Evolutionary conservation across 2,329 filamentous ascomycete genomes (phyloP).

Genomic region (Cordyceps tenuipes): DNA sequence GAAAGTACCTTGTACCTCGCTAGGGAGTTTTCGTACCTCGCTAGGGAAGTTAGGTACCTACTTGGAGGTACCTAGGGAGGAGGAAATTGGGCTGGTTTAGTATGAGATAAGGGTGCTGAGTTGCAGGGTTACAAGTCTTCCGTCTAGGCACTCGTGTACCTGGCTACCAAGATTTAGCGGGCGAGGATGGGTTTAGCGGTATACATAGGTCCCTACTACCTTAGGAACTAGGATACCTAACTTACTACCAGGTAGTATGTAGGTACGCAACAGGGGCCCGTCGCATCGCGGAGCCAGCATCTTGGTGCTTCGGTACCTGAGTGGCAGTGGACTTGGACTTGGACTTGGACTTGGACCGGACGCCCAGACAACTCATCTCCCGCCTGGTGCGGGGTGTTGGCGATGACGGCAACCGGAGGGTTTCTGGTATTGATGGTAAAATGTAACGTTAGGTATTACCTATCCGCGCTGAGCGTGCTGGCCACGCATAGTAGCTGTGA

Average conservation of each 20-base stretch:
- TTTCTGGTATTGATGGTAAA: not conserved
- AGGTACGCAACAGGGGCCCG: not conserved
- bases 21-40: not conserved
- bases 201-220: too few species aligned
- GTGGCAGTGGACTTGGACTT: not conserved
- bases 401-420: not conserved
- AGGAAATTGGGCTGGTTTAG: not conserved
- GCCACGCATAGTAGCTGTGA: too few species aligned
- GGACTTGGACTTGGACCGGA: not conserved
- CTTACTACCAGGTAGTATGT: too few species aligned
- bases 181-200: not conserved
- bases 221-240: too few species aligned
- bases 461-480: too few species aligned
- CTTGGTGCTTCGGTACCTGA: not conserved
- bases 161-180: not conserved
- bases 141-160: not conserved
- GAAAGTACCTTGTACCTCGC: not conserved
- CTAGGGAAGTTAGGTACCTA: not conserved
- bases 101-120: not conserved
- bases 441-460: too few species aligned
- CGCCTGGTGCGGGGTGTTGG: not conserved
- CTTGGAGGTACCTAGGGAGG: not conserved
- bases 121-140: not conserved
- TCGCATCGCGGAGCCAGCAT: not conserved
- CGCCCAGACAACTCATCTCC: not conserved